A percentile compares a stretch with the other conserved stretches of the same genome.
These are phyloP conservation scores for Cryptococcus sp. DNA, from an alignment of 1,284 basidiomycete genomes.

Conservation along the genomic window DNA sequence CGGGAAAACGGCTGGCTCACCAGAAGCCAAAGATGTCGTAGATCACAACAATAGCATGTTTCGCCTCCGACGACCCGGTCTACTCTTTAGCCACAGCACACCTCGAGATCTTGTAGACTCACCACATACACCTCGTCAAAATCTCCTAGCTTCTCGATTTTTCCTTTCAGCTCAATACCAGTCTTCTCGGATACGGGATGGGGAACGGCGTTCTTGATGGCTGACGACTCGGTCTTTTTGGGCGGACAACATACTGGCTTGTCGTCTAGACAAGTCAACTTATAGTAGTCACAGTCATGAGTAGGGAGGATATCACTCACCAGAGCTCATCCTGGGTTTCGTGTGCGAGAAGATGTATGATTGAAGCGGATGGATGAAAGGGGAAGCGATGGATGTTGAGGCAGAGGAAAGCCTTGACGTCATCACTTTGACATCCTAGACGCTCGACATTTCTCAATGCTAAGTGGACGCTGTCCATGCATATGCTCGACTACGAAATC, in stretches of 20 bases:
- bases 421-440: too few species aligned
- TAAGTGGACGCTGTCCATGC: too few species aligned
- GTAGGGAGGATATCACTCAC: too few species aligned
- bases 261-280: neutral
- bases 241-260: slow-evolving; percentile 30
- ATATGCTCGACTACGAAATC: too few species aligned
- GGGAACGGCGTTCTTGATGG: slow-evolving; percentile 27
- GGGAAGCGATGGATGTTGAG: too few species aligned
- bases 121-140: slow-evolving; percentile 40
- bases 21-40: slow-evolving; percentile 42
- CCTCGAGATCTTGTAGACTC: neutral
- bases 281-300: too few species aligned
- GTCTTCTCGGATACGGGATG: slow-evolving; percentile 23
- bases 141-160: slow-evolving; percentile 17
- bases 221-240: slow-evolving; percentile 16
- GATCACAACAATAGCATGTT: slow-evolving; percentile 33
- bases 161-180: slow-evolving; percentile 25
- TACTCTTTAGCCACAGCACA: slow-evolving; percentile 4
- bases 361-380: too few species aligned
- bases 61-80: slow-evolving; percentile 32
- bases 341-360: too few species aligned
- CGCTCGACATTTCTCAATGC: too few species aligned
- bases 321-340: too few species aligned
- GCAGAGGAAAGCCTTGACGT: too few species aligned
- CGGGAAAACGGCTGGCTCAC: slow-evolving; percentile 12